Base-by-base conservation (phyloP, 257 asterid species). In the Solanum piurae region DNA sequence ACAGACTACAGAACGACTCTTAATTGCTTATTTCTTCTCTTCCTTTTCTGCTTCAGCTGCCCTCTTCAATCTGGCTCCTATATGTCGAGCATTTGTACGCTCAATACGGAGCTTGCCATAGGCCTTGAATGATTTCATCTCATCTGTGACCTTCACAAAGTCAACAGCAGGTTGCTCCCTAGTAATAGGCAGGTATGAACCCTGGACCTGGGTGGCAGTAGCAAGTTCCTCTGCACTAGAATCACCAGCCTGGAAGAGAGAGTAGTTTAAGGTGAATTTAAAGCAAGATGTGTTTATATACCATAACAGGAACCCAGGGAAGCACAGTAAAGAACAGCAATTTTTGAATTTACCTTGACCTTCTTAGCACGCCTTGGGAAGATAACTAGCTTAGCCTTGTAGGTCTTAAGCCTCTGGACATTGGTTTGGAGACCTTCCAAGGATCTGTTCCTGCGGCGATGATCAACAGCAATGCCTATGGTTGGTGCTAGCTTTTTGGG, bases 401-500 rank as follows among this genome's bases (percentile, higher is more conserved):
- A 90, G 31, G 90, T 86, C 90, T 90, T 90, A 1, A 90, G 89
- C 80, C 92, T 88, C 84, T 90, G 92, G 80, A 86, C 88, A 68
- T 90, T 90, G 38, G 86, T 10, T 69, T 90, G 90, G 75, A 90
- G 87, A 23, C 92, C 92, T 60, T 90, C 92, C 87, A 90, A 75
- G 10, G 92, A 90, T 20, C 88, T 34, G 92, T 88, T 90, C 89
- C 46, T 90, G 25, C 89, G 90, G 34, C 92, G 89, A 86, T 90
- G 92, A 88, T 90, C 92, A 79, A 90, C 89, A 12, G 89, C 68
- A 75, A 90, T 86, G 66, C 92, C 92, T 66, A 90, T 88, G 6
- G 90, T 86, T 3, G 89, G 92, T 42, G 92, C 92, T 13, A 86
- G 85, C 14, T 90, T 90, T 34, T 40, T 86, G 29, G 92, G 89